Evolutionary conservation across 495 filamentous ascomycete genomes (phyloP), one percentile per base, ranked within the genome.

Genomic region (Tuber calosporum): DNA sequence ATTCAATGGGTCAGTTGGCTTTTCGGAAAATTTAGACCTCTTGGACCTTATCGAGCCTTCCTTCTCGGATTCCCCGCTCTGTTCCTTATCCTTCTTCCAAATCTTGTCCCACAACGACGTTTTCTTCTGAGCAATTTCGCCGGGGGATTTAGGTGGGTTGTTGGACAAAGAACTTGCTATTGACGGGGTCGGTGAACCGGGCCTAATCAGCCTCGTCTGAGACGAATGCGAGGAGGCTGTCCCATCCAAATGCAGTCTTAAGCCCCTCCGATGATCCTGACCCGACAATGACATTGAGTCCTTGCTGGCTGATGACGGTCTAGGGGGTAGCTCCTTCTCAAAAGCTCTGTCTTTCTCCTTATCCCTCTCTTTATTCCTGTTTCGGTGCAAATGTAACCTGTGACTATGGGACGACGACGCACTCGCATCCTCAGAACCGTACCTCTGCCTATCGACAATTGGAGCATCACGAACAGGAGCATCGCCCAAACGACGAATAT

Each of bases 401-500:
- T 88, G 88, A 72, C 86, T 84, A 73, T 88, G 84, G 62, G 84
- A 80, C 71, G 86, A 85, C 82, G 77, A 66, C 85, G 84, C 76
- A 85, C 79, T 79, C 87, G 70, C 34, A 30, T 80, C 78, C 36
- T 79, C 78, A 26, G 71, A 66, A 22, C 79, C 77, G 38, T 78
- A 73, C 34, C 75, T 78, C 53, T 75, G 75, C 81, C 93, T 90
- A 13, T 88, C 88, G 1, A 88, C 89, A 38, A 87, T 89, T 69
- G 92, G 90, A 45, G 87, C 87, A 77, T 91, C 86, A 69, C 91
- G 87, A 40, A 96, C 89, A 30, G 92, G 93, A 26, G 93, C 92
- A 82, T 94, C 91, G 37, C 93, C 92, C 81, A 90, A 92, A 71
- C 90, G 89, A 34, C 89, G 87, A 72, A 96, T 90, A 81, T 96